These are phyloP conservation scores for Atkinsonella texensis DNA, from an alignment of 2,329 filamentous ascomycete genomes.

Conservation along the genomic window DNA sequence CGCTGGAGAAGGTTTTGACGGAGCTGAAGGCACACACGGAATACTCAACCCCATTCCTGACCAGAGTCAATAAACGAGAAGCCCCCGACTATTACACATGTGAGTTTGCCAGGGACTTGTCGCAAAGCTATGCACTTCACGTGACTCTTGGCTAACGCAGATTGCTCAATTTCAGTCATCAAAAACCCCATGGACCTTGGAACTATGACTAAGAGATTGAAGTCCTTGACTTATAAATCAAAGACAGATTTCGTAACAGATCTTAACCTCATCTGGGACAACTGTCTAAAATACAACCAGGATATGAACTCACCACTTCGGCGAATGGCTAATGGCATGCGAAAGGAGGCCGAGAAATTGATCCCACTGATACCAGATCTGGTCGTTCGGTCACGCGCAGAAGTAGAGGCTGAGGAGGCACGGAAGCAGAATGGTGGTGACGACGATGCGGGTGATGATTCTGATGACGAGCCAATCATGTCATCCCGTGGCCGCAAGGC, in stretches of 20 bases:
- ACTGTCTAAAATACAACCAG: conserved; percentile 91
- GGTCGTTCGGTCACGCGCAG: conserved; percentile 76
- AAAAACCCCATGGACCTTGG: conserved; percentile 97
- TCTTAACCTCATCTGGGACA: conserved; percentile 91
- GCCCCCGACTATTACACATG: conserved; percentile 90
- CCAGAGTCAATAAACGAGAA: conserved; percentile 91
- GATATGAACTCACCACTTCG: conserved; percentile 77
- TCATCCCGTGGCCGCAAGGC: conserved; percentile 87
- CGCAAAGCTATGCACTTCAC: background rate
- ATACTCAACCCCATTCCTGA: conserved; percentile 91
- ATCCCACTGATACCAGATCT: conserved; percentile 93
- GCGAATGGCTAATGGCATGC: conserved; percentile 91
- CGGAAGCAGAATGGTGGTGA: conserved; percentile 78
- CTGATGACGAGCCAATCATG: conserved; percentile 97
- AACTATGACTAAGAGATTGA: conserved; percentile 96
- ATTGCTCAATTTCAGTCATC: conserved; percentile 49
- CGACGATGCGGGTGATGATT: conserved; percentile 76
- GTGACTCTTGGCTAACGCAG: background rate
- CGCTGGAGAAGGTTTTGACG: conserved; percentile 89
- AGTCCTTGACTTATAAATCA: conserved; percentile 65
- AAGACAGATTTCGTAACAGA: conserved; percentile 94
- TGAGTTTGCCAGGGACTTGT: conserved; percentile 32
- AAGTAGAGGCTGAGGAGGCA: conserved; percentile 81
- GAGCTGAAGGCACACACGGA: conserved; percentile 96
- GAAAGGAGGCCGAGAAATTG: conserved; percentile 93